A percentile compares a stretch with the other conserved stretches of the same genome.
Conservation (phyloP, 345 rosid species). For the Rhodamnia rubescens region DNA sequence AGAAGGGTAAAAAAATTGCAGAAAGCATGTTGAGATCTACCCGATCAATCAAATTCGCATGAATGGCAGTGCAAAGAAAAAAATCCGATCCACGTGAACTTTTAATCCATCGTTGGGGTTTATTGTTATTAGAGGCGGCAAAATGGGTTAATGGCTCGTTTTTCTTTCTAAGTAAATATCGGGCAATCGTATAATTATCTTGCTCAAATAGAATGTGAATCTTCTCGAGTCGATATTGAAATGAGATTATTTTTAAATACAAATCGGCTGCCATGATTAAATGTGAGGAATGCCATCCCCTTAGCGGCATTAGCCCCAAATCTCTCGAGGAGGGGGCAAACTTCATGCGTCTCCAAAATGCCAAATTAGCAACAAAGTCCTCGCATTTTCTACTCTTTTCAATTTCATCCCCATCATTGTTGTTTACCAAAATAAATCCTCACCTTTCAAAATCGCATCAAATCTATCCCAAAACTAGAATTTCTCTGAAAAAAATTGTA, state of each 20-base stretch:
- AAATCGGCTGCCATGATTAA: neutral
- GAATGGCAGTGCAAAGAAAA: neutral
- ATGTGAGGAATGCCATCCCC: neutral
- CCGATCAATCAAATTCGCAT: neutral
- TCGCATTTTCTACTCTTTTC: neutral
- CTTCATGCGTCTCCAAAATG: neutral
- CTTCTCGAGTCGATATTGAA: neutral
- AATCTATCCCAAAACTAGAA: neutral
- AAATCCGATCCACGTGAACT: neutral
- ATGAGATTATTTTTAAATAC: neutral
- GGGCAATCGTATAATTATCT: neutral
- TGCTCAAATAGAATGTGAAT: neutral
- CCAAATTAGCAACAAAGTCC: neutral
- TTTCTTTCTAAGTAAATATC: neutral
- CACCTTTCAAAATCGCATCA: neutral
- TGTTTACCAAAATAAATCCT: neutral
- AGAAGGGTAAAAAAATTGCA: neutral
- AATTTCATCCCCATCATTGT: neutral
- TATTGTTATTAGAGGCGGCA: neutral
- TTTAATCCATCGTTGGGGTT: neutral
- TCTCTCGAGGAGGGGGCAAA: neutral
- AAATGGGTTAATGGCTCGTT: neutral
- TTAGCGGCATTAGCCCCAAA: neutral
- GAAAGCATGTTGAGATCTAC: neutral
- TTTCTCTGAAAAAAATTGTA: neutral